These are phyloP conservation scores for Termitomyces eurrhizus DNA, from an alignment of 768 basidiomycete genomes.

Conservation along the genomic window DNA sequence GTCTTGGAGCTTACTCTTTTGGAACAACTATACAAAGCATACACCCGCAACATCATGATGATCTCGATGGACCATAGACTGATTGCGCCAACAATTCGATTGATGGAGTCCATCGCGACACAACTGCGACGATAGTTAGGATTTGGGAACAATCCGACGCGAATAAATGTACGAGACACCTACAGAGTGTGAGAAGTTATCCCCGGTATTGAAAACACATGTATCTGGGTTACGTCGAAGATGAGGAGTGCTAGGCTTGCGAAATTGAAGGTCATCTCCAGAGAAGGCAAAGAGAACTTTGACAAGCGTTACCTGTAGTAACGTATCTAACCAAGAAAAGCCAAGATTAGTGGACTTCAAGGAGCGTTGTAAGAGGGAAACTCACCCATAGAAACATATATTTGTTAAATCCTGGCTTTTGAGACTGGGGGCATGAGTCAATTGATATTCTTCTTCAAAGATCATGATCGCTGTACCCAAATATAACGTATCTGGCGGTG, in stretches of 20 bases:
- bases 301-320: constrained; percentile 28
- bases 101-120: constrained; percentile 39
- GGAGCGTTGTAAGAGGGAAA: not conserved
- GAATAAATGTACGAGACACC: constrained; percentile 10
- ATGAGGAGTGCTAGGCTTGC: constrained; percentile 34
- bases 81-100: constrained; percentile 38
- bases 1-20: constrained; percentile 27
- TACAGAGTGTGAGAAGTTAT: constrained; percentile 33
- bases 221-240: constrained; percentile 43
- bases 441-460: not conserved
- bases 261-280: not conserved
- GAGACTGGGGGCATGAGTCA: constrained; percentile 22
- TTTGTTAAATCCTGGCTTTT: constrained; percentile 30
- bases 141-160: not conserved
- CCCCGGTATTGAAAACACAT: constrained; percentile 35
- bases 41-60: constrained; percentile 44
- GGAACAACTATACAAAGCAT: constrained; percentile 38
- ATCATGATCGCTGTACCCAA: constrained; percentile 27
- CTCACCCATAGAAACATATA: constrained; percentile 40
- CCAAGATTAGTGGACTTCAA: not conserved
- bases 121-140: constrained; percentile 27
- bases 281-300: not conserved
- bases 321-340: constrained; percentile 30
- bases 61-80: constrained; percentile 47
- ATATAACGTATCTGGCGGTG: constrained; percentile 31